Evolutionary conservation across 2,329 filamentous ascomycete species (phyloP), one percentile per base, ranked within the genome.

Genomic region (Pseudogymnoascus destructans): DNA sequence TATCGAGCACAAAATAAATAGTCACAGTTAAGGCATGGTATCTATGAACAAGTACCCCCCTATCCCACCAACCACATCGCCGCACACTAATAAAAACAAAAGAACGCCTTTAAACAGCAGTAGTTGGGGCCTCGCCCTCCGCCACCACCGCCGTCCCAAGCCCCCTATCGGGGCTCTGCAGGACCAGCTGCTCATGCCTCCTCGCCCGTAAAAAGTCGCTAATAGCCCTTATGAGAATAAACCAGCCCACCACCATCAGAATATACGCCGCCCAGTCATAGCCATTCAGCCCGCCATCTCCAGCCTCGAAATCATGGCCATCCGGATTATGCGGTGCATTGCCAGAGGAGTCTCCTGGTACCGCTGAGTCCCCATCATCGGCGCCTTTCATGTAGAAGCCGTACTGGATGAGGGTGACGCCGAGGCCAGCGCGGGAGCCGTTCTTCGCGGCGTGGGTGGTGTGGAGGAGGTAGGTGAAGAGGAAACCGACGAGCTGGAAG

Each of bases 391-490:
- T 95, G 65, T 89, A 90, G 72, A 98, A 97, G 30, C 93, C 93
- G 68, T 95, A 97, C 71, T 97, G 92, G 54, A 98, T 90, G 9
- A 98, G 79, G 0, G 91, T 96, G 65, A 98, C 89, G 61, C 93
- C 93, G 56, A 98, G 84, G 58, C 93, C 93, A 57, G 92, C 91
- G 67, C 89, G 87, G 49, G 91, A 95, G 55, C 93, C 93, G 70
- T 98, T 95, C 75, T 98, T 98, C 66, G 93, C 93, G 3, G 93
- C 93, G 72, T 98, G 93, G 6, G 92, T 95, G 27, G 93, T 97
- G 77, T 98, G 93, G 2, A 98, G 80, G 59, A 98, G 87, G 71
- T 98, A 98, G 25, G 93, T 97, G 66, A 98, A 86, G 27, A 98
- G 82, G 78, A 98, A 98, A 58, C 93, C 93, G 72, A 96, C 89